Percentiles rank a stretch among this genome's conserved stretches.
phyloP scores from a whole-genome alignment of 2,329 filamentous ascomycete species.

The Aureobasidium leucospermi region DNA sequence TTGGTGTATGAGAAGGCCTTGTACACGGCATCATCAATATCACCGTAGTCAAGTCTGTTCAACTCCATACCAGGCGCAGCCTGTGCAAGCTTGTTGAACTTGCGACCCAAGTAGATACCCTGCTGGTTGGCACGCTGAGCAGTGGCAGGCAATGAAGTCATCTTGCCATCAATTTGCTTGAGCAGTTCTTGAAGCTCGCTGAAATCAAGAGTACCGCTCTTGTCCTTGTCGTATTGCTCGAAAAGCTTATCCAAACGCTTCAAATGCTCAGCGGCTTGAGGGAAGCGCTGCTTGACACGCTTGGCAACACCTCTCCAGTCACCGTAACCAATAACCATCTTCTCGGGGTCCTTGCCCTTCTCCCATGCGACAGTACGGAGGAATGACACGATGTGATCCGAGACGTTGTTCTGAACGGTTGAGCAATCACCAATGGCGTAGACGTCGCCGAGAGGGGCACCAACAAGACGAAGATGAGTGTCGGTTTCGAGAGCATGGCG shows the following conservation, averaged over 20 bases:
- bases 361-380: constrained; percentile 86
- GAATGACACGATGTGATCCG: constrained; percentile 84
- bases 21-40: constrained; percentile 86
- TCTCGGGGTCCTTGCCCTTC: constrained; percentile 81
- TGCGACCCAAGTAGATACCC: constrained; percentile 82
- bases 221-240: constrained; percentile 83
- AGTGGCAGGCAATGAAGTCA: constrained; percentile 89
- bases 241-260: constrained; percentile 88
- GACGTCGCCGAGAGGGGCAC: constrained; percentile 84
- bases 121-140: constrained; percentile 96
- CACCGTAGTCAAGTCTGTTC: constrained; percentile 81
- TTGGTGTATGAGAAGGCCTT: constrained; percentile 93
- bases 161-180: constrained; percentile 85
- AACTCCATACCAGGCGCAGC: constrained; percentile 65
- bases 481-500: constrained; percentile 90
- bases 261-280: constrained; percentile 80
- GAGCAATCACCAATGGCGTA: constrained; percentile 95
- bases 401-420: constrained; percentile 95
- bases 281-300: constrained; percentile 81
- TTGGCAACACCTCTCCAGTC: constrained; percentile 84
- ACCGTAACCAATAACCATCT: constrained; percentile 73
- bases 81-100: constrained; percentile 85
- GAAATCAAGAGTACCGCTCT: constrained; percentile 88
- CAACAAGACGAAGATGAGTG: constrained; percentile 80
- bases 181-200: constrained; percentile 83